Base-by-base conservation (phyloP, 257 asterid genomes). In the Scutellaria barbata region DNA sequence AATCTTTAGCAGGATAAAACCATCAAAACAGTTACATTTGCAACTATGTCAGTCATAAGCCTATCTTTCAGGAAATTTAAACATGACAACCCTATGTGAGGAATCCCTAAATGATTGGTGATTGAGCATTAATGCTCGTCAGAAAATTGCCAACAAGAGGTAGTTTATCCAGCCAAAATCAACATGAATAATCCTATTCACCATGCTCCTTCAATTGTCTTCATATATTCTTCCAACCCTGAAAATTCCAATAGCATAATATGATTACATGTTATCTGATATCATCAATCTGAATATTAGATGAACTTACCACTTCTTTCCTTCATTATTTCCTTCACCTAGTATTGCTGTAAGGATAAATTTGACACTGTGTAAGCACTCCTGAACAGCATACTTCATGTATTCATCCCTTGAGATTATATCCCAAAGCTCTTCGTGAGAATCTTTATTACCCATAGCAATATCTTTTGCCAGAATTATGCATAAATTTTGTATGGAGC, bases 201-300 rank as follows among this genome's bases (percentile, higher is more conserved):
- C 78, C 76, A 87, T 83, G 87, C 89, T 88, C 68, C 71, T 79
- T 13, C 33, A 76, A 66, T 88, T 85, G 77, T 83, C 96, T 37
- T 80, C 92, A 76, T 94, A 82, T 76, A 91, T 83, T 62, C 92
- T 80, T 76, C 87, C 93, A 70, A 94, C 97, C 98, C 99, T 94
- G 85, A 76, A 66, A n/a, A 74, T 76, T 25, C 58, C 57, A 72
- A 69, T n/a, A 53, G 64, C 59, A 73, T 60, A 8, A 68, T 33
- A 71, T 37, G 69, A 73, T 65, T 71, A 75, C 68, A 76, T 76
- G 41, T 69, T 66, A 56, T 64, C 66, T 51, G 22, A 58, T 71
- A 37, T 52, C 74, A 78, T n/a, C n/a, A 68, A 79, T 22, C 22
- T 40, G 17, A 69, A 50, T 45, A 65, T 8, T 54, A 39, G 47